Evolutionary conservation across 2,329 filamentous ascomycete species (phyloP), one percentile per base, ranked within the genome.

Genomic region (Ustilaginoidea virens): DNA sequence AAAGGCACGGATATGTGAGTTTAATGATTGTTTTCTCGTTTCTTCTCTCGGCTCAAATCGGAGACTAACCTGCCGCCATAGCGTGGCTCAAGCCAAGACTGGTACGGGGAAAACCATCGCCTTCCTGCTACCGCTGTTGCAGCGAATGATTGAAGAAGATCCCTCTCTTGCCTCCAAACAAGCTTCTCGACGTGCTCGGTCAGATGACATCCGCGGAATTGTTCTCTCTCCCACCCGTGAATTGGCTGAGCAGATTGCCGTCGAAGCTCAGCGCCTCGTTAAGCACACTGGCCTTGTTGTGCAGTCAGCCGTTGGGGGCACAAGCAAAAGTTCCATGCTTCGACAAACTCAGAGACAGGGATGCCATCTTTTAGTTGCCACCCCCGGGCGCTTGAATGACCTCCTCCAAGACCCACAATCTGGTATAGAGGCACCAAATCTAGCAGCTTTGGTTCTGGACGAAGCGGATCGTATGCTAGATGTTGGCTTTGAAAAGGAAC

Each of bases 401-500:
- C 63, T 93, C 22, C 63, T 94, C 16, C 64, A 64, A 3, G 82
- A 92, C 44, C 54, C 60, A 0, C 46, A 49, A 31, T 69, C 63
- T 32, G 66, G 70, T 15, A 69, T 92, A 22, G 58, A 61, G 14
- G 80, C 80, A 53, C 85, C 48, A 52, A 86, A 81, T 51, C 77
- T 96, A 61, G 80, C 83, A 51, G 92, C 90, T 41, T 66, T 98
- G 25, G 85, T 96, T 39, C 76, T 98, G 26, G 90, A 98, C 43
- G 90, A 98, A 64, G 90, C 90, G 44, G 90, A 98, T 56, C 81
- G 90, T 43, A 94, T 98, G 81, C 69, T 98, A 49, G 90, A 98
- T 60, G 90, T 92, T 63, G 90, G 80, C 3, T 87, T 87, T 44
- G 62, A 75, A 32, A 60, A 61, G 20, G 75, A 74, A 32, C 65